These are phyloP conservation scores for Akanthomyces muscarius DNA, from an alignment of 2,329 filamentous ascomycete genomes.

Conservation along the genomic window DNA sequence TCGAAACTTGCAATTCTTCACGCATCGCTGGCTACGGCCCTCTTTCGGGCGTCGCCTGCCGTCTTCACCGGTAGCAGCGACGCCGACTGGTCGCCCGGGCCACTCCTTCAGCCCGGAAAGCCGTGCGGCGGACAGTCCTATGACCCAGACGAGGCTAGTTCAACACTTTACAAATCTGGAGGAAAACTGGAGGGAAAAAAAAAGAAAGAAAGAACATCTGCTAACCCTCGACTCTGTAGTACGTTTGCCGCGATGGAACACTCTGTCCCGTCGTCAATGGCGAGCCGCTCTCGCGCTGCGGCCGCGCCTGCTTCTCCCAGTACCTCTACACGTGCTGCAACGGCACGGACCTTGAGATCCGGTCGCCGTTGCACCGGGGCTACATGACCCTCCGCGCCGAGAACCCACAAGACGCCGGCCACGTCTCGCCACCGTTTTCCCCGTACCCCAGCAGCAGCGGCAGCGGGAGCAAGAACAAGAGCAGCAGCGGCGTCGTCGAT, in stretches of 20 bases:
- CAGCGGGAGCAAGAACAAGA: not conserved
- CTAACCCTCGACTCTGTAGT: constrained; percentile 19
- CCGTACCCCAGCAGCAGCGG: not conserved
- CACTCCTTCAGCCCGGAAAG: not conserved
- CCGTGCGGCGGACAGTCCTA: not conserved
- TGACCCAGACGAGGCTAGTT: constrained; percentile 2
- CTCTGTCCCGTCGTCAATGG: constrained; percentile 33
- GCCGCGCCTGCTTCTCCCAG: constrained; percentile 33
- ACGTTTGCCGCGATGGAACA: constrained; percentile 30
- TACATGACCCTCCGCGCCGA: constrained; percentile 26
- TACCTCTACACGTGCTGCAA: constrained; percentile 24
- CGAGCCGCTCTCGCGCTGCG: constrained; percentile 32
- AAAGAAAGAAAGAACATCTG: too few species aligned
- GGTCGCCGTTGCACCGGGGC: not conserved
- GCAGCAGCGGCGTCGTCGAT: constrained; percentile 22
- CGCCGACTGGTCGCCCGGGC: not conserved
- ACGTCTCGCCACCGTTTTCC: not conserved
- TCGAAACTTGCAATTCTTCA: too few species aligned
- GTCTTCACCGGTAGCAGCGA: not conserved
- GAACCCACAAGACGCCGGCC: constrained; percentile 25
- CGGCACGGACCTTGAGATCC: constrained; percentile 9
- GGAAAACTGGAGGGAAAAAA: too few species aligned
- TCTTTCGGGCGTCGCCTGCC: not conserved
- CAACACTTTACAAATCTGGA: too few species aligned
- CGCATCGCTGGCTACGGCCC: not conserved